These are phyloP conservation scores for Coemansia sp. DNA, from an alignment of 192 early-diverging fungal genomes.

Conservation along the genomic window DNA sequence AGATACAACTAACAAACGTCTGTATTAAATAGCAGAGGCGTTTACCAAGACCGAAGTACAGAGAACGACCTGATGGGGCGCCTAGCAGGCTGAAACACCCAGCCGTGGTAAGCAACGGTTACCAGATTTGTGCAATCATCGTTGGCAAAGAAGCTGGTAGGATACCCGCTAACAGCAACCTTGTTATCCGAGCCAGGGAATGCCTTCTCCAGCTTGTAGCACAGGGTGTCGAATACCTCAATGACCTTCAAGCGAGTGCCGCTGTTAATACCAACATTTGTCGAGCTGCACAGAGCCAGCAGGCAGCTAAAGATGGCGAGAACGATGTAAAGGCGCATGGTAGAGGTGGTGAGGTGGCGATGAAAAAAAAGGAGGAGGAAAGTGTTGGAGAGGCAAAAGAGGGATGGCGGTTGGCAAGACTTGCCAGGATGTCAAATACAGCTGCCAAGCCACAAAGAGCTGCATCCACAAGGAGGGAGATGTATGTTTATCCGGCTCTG, in stretches of 20 bases:
- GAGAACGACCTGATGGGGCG: conserved; percentile 5
- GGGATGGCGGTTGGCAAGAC: not conserved
- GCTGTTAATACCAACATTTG: not conserved
- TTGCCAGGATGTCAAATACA: no score
- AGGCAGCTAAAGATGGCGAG: conserved; percentile 5
- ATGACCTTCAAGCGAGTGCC: not conserved
- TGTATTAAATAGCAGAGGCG: no score
- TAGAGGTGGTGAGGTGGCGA: not conserved
- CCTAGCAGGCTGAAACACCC: not conserved
- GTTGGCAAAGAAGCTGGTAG: not conserved
- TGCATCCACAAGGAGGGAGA: no score
- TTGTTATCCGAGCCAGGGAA: not conserved
- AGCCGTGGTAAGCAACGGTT: not conserved
- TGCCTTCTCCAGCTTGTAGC: not conserved
- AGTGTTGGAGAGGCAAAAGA: not conserved
- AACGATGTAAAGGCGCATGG: not conserved
- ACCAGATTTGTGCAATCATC: conserved; percentile 6
- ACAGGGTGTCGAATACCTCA: not conserved
- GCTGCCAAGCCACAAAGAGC: no score
- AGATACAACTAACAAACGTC: no score
- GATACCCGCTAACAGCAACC: not conserved
- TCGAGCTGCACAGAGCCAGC: conserved; percentile 1
- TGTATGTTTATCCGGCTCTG: no score
- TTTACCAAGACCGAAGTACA: no score
- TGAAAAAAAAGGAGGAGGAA: not conserved